These are phyloP conservation scores for Globisporangium heterothallicum DNA, from an alignment of 352 stramenopile genomes.

Conservation along the genomic window DNA sequence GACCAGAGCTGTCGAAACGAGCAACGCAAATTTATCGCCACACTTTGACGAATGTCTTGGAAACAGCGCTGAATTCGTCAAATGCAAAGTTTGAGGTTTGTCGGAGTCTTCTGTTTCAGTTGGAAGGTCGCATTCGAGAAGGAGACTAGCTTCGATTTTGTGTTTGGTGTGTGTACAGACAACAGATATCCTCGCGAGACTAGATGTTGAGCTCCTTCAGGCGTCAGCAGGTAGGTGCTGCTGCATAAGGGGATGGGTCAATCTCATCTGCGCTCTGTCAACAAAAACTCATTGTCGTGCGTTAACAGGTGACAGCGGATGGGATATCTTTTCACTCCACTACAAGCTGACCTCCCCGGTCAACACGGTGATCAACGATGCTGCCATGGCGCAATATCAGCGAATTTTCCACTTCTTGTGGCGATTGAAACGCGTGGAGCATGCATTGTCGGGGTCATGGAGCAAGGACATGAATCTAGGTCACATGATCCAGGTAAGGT, in stretches of 20 bases:
- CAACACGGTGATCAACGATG: constrained; percentile 86
- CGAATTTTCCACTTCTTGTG: constrained; percentile 90
- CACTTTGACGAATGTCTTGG: constrained; percentile 92
- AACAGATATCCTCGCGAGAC: constrained; percentile 87
- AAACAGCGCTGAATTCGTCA: constrained; percentile 91
- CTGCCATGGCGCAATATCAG: constrained; percentile 83
- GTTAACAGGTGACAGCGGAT: constrained; percentile 78
- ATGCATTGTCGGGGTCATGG: constrained; percentile 95
- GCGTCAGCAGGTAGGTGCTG: constrained; percentile 46
- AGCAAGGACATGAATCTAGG: constrained; percentile 94
- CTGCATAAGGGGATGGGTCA: background rate
- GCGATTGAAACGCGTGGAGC: constrained; percentile 87
- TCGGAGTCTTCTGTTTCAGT: background rate
- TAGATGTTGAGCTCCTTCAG: constrained; percentile 90
- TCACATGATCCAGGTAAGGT: constrained; percentile 85
- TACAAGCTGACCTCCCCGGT: constrained; percentile 86
- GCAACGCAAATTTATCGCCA: constrained; percentile 93
- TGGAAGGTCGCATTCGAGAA: background rate
- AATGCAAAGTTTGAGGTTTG: constrained; percentile 94
- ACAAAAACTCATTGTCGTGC: background rate
- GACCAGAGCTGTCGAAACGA: constrained; percentile 87
- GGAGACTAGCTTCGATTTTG: background rate
- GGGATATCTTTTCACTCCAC: constrained; percentile 92
- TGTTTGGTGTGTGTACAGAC: constrained; percentile 30
- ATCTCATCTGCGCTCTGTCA: too few relatives aligned